Conservation (phyloP, 805 yeast species). For the Millerozyma miso region DNA sequence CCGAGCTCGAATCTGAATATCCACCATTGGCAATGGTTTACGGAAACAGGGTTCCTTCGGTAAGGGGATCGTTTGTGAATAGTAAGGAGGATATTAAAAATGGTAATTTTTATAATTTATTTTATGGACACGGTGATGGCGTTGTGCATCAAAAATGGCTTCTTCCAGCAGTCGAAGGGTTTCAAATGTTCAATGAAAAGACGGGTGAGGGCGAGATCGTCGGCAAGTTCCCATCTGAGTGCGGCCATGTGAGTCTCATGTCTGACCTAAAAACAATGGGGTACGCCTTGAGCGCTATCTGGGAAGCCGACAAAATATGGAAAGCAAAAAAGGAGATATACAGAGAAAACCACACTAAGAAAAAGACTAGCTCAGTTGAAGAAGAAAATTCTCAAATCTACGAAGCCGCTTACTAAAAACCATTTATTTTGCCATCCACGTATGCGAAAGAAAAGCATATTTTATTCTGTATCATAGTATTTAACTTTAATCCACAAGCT, state of each 20-base stretch:
- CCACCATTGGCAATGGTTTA: slow-evolving; percentile 85
- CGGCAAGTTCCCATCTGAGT: slow-evolving; percentile 57
- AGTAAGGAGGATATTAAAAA: slow-evolving; percentile 57
- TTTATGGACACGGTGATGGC: slow-evolving; percentile 91
- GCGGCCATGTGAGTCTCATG: slow-evolving; percentile 79
- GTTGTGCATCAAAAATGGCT: slow-evolving; percentile 81
- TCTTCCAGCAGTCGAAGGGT: slow-evolving; percentile 74
- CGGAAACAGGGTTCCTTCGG: slow-evolving; percentile 81
- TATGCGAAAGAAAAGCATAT: background rate
- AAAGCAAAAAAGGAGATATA: slow-evolving; percentile 5
- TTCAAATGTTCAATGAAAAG: slow-evolving; percentile 27
- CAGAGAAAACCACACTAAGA: background rate
- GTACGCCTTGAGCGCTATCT: slow-evolving; percentile 60
- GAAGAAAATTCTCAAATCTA: too few species aligned
- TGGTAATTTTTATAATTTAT: slow-evolving; percentile 73
- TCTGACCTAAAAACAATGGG: slow-evolving; percentile 72
- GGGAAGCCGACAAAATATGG: slow-evolving; percentile 52
- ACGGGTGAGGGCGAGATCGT: slow-evolving; percentile 49
- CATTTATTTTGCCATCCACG: slow-evolving; percentile 1
- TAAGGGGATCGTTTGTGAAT: slow-evolving; percentile 69
- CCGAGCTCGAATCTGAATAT: slow-evolving; percentile 43
- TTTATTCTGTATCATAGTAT: slow-evolving; percentile 47
- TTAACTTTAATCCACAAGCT: slow-evolving; percentile 80
- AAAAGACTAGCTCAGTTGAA: background rate
- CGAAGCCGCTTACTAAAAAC: background rate